Base-by-base conservation (phyloP, 2,329 filamentous ascomycete species). In the Calonectria hawksworthii region DNA sequence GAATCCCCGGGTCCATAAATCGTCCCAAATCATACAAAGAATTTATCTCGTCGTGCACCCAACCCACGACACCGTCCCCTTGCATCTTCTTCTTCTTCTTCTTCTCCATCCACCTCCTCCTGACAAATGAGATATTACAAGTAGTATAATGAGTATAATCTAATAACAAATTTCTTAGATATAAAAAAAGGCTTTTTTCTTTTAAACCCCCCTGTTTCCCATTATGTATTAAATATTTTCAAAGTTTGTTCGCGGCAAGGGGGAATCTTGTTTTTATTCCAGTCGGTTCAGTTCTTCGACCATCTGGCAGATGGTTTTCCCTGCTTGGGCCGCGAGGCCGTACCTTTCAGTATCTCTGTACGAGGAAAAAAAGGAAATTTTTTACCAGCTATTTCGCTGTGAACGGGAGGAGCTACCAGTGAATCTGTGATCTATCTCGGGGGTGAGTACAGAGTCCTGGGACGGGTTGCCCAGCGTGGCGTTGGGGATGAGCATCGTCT, bases 241-340 rank as follows among this genome's bases (percentile, higher is more conserved):
- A 32, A 32, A 18, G 21, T 32, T 32, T n/a, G 11, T 41, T 30
- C 51, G 26, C 34, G 11, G n/a, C 56, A 47, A n/a, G 9, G 41
- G 21, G n/a, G 34, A 41, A 63, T 41, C 14, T 16, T 11, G 7
- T 3, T n/a, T 32, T 28, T 41, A 63, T 10, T 28, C n/a, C 56
- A 63, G 18, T 63, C 56, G 56, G 23, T 63, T 63, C 4, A 63
- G 34, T 63, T 63, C 56, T 63, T 63, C 56, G n/a, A 63, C 56
- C 56, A 63, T 63, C 38, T 63, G 56, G 56, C 38, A 63, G 23
- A 63, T 63, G 14, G 56, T 63, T 63, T 63, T 63, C 56, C 56
- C 56, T 63, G 56, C 52, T 56, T 56, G 52, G 28, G 28, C 52
- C 28, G 30, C 30, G 52, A 63, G 56, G 56, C 56, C 56, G 38